phyloP scores from a whole-genome alignment of 495 filamentous ascomycete species.

The Annulohypoxylon bovei region DNA sequence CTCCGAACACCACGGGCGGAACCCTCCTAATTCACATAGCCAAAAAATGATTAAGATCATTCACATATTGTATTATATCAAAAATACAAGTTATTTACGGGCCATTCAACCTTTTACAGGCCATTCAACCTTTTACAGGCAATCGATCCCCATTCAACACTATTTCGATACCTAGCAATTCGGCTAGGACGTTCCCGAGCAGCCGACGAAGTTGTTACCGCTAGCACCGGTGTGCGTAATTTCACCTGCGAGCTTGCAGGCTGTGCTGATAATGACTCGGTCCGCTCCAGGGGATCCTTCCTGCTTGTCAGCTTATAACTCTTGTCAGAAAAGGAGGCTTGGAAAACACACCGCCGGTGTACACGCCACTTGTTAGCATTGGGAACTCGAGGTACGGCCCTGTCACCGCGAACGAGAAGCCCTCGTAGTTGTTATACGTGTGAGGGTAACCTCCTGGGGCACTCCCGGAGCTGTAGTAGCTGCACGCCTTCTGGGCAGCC shows the following conservation, averaged over 20 bases:
- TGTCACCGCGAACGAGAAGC: constrained; percentile 65
- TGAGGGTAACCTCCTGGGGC: constrained; percentile 66
- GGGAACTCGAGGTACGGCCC: constrained; percentile 75
- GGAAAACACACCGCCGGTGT: constrained; percentile 60
- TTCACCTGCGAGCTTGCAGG: constrained; percentile 61
- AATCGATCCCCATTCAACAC: not conserved
- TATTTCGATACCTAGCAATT: not conserved
- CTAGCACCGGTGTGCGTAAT: constrained; percentile 74
- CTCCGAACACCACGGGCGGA: not conserved
- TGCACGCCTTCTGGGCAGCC: constrained; percentile 45
- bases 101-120: not conserved
- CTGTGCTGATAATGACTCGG: constrained; percentile 67
- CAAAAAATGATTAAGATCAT: not conserved
- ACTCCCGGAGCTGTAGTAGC: constrained; percentile 51
- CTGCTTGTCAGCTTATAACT: not conserved
- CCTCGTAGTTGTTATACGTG: constrained; percentile 73
- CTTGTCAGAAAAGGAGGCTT: not conserved
- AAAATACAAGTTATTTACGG: not conserved
- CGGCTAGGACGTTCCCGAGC: constrained; percentile 41
- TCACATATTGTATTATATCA: not conserved
- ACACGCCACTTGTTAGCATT: constrained; percentile 63
- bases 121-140: not conserved
- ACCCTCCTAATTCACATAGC: not conserved
- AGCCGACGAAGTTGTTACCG: constrained; percentile 67
- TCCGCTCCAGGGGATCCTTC: constrained; percentile 65